Evolutionary conservation across 768 basidiomycete genomes (phyloP), one percentile per base, ranked within the genome.

Genomic region (Pulveroboletus sp.): DNA sequence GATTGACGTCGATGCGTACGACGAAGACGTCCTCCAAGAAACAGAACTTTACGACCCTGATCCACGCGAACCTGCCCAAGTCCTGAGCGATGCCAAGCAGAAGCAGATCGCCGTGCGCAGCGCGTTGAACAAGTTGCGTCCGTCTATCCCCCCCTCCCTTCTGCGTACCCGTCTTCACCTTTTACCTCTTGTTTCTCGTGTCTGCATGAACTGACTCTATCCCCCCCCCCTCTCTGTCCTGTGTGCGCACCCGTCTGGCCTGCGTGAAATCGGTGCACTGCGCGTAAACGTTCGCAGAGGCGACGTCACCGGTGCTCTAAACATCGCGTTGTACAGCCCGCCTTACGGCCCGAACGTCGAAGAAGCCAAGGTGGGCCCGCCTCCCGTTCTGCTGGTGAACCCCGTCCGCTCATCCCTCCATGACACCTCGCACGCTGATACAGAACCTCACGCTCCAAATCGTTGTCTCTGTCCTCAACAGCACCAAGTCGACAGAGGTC

Each of bases 1-100:
- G 71, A 92, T 96, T 71, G 86, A 97, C 73, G 86, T 97, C 63
- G 95, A 98, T 72, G 77, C 74, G 36, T 91, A 83, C 72, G 95
- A 98, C 65, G 95, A 97, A 68, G 95, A 97, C 60, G 79, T 83
- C 21, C 71, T 97, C 7, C 79, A 85, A 39, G 89, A 93, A 51
- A 80, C 80, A 14, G 93, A 95, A 57, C 80, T 97, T 27, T 94
- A 86, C 66, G 86, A 89, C 28, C 78, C 87, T 3, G 93, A 97
- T 64, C 86, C 90, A 7, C 76, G 93, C 46, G 81, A 82, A 43
- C 85, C 93, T 3, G 73, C 78, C 0, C 83, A 86, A 52, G 84
- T 86, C 27, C 67, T 91, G 43, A 76, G 74, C 37, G 91, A 93
- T 48, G 82, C 89, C 38, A 90, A 86, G 68, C 78, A 82, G 65